Conservation (phyloP, 306 rosid genomes). For the Canavalia ensiformis region DNA sequence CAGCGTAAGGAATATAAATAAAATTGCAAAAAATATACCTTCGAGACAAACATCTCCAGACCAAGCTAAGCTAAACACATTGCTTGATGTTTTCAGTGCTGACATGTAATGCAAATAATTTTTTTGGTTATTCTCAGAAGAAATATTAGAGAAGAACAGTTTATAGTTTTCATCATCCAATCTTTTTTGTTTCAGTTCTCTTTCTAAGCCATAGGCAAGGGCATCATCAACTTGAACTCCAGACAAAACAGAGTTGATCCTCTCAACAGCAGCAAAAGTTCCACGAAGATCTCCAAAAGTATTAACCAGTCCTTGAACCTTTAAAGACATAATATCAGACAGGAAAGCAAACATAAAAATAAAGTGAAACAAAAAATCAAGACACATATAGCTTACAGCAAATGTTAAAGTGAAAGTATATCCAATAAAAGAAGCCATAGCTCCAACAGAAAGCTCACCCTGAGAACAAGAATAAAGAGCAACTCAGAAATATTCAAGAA, state of each 20-base stretch:
- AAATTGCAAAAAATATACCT: conserved; percentile 65
- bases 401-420: conserved; percentile 96
- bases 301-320: conserved; percentile 99
- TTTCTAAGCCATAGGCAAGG: conserved; percentile 92
- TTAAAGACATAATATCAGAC: conserved; percentile 50
- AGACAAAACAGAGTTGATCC: conserved; percentile 89
- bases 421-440: conserved; percentile 95
- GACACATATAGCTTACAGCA: conserved; percentile 69
- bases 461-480: conserved; percentile 54
- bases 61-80: conserved; percentile 72
- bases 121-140: conserved; percentile 55
- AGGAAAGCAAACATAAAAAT: conserved; percentile 39
- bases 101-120: conserved; percentile 79
- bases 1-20: conserved; percentile 36
- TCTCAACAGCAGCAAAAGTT: conserved; percentile 85
- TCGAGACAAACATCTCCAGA: conserved; percentile 87
- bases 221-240: conserved; percentile 85
- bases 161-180: conserved; percentile 65
- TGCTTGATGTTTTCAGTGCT: conserved; percentile 78
- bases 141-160: conserved; percentile 61
- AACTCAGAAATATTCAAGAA: conserved; percentile 40
- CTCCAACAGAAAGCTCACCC: conserved; percentile 97
- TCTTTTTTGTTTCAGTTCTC: conserved; percentile 78
- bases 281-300: conserved; percentile 96
- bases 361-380: conserved; percentile 34